Base-by-base conservation (phyloP, 2,329 filamentous ascomycete genomes). In the Monilinia vaccinii-corymbosi region DNA sequence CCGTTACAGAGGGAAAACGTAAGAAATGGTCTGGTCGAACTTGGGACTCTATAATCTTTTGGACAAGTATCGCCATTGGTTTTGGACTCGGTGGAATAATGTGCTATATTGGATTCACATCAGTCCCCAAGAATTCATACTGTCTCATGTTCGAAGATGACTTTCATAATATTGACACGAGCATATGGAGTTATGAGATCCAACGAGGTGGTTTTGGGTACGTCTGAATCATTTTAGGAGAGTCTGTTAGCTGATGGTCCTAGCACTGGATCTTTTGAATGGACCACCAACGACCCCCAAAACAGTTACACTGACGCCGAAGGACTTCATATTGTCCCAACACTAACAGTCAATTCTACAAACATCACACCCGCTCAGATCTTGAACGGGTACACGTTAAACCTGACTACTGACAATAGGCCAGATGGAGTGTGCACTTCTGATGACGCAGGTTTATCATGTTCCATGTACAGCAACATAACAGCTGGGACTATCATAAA, bases 321-420 rank as follows among this genome's bases (percentile, higher is more conserved):
- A 31, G 79, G 78, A n/a, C 73, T 82, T 45, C 79, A 81, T 68
- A 81, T 82, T 55, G 75, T 79, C n/a, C 79, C 79, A 9, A 81
- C 79, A 0, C 69, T 81, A 21, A 81, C 78, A 16, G 73, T 73
- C 32, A 70, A 75, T 55, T 72, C 70, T 0, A 76, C 74, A 0
- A 56, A 64, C 52, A 75, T 78, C 57, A 75, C 73, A 3, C 66
- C 66, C 16, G 72, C 72, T 44, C 69, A 77, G 36, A 68, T 78
- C 13, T 69, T 69, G 48, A 68, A 75, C 59, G 72, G 74, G 51
- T 75, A 75, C 63, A 76, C 73, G 0, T 70, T 80, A 50, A 78
- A 80, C 63, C 71, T 81, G 40, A 76, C 72, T 44, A 71, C 64
- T 1, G 72, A 73, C 57, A 44, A 44, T 11, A 51, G 56, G 14